Base-by-base conservation (phyloP, 192 early-diverging fungal genomes). In the Powellomyces hirtus region DNA sequence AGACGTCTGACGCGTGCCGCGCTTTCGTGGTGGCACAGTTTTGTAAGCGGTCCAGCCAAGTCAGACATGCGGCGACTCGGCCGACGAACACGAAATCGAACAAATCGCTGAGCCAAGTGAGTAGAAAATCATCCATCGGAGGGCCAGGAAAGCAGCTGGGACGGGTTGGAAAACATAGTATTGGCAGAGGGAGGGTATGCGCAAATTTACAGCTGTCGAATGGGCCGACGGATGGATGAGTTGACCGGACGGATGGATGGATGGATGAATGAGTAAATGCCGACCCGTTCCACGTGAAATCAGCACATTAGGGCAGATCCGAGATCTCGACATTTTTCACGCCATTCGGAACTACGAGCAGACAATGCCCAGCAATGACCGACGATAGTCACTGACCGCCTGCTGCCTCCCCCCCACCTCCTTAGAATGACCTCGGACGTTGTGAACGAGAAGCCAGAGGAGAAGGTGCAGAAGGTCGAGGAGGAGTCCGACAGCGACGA, bases 391-490 rank as follows among this genome's bases (percentile, higher is more conserved):
- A 30, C 1, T 0, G 26, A 56, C 53, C 53, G 26, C 30, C 30
- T 56, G 14, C 1, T n/a, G 10, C 40, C n/a, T 42, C 40, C n/a
- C 40, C 40, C 40, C n/a, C n/a, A n/a, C n/a, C n/a, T n/a, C n/a
- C n/a, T n/a, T n/a, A n/a, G n/a, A n/a, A n/a, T n/a, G n/a, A n/a
- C n/a, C n/a, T n/a, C n/a, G n/a, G n/a, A n/a, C n/a, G n/a, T n/a
- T n/a, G n/a, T n/a, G n/a, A n/a, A 55, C 22, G 46, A 67, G 42
- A 6, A 45, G 50, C 50, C 45, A 6, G 71, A 68, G 27, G 71
- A 66, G 38, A 60, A 66, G 51, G 63, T 66, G 4, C 64, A 72
- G 40, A 64, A 74, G 64, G 38, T 70, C 37, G 68, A 75, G 68
- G 57, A 75, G 53, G 53, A 56, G 26, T 44, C 42, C 24, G 33